Base-by-base conservation (phyloP, 768 basidiomycete genomes). In the Pleurotus giganteus region DNA sequence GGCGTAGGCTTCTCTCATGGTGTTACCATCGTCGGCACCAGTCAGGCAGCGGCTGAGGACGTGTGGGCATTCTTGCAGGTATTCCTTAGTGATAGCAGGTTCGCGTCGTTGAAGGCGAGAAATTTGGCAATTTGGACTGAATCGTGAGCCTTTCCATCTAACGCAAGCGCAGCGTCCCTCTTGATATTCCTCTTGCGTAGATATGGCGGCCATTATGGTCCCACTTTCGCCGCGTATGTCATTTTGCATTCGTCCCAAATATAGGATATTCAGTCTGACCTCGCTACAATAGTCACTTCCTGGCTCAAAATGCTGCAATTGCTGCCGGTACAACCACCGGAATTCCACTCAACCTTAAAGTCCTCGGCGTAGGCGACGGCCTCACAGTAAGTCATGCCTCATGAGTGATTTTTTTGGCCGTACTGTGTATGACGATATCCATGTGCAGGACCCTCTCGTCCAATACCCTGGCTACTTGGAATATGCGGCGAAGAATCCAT, bases 161-260 rank as follows among this genome's bases (percentile, higher is more conserved):
- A 24, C 19, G 2, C 34, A 13, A 21, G n/a, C 13, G 26, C 1
- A 19, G 27, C 7, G 3, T 36, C 41, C 1, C 43, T 8, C 11
- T 32, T 28, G 17, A 3, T 44, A 13, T 44, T 31, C 34, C 15
- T 12, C 13, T 7, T 11, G 23, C 41, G 4, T 56, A 85, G 84
- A 32, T 88, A 86, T 59, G 86, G 86, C 37, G 85, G 86, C 1
- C 86, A 88, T 59, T 88, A 85, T 63, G 86, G 82, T 1, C 86
- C 86, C 0, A 75, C 78, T 31, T 88, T 88, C 57, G 85, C 86
- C 51, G 76, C 81, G 60, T 77, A 57, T 60, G 73, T 63, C 2
- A 9, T 1, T 2, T 63, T 4, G 9, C 2, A 4, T 19, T 23
- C 49, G 23, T 13, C 19, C 27, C 17, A 15, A 37, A 8, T 28